A percentile compares a stretch with the other conserved stretches of the same genome.
phyloP scores from a whole-genome alignment of 2,329 filamentous ascomycete genomes.

The Penicillium griseofulvum region DNA sequence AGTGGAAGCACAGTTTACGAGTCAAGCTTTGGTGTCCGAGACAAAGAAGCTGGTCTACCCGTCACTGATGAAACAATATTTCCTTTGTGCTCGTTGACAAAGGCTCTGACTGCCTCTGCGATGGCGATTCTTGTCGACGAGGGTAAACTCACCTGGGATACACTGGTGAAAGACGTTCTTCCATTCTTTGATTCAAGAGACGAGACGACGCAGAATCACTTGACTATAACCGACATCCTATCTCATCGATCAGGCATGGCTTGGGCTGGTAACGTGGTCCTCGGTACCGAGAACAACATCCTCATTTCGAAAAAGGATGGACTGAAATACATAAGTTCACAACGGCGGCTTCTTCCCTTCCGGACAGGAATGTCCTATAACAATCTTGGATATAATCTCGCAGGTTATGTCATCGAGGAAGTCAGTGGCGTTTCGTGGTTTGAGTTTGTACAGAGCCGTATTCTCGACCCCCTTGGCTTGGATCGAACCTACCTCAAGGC shows the following conservation, averaged over 20 bases:
- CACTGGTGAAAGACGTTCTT: not conserved
- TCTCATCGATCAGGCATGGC: not conserved
- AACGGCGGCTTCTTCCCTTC: not conserved
- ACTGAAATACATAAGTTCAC: not conserved
- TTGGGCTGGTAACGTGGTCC: not conserved
- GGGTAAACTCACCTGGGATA: not conserved
- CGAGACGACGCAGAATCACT: not conserved
- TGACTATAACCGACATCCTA: not conserved
- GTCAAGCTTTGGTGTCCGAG: not conserved
- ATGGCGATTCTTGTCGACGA: not conserved
- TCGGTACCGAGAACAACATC: not conserved
- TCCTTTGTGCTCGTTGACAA: not conserved
- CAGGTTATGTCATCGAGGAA: not conserved
- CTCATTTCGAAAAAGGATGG: not conserved
- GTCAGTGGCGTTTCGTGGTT: not conserved
- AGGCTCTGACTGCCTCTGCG: not conserved
- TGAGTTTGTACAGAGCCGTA: not conserved
- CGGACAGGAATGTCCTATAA: not conserved
- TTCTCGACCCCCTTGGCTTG: not conserved
- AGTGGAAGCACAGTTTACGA: not conserved
- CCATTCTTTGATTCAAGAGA: not conserved
- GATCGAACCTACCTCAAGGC: not conserved
- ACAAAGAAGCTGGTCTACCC: not conserved
- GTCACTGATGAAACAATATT: not conserved
- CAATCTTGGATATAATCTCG: not conserved